Evolutionary conservation across 768 basidiomycete species (phyloP).

Genomic region (Calocybe indica): DNA sequence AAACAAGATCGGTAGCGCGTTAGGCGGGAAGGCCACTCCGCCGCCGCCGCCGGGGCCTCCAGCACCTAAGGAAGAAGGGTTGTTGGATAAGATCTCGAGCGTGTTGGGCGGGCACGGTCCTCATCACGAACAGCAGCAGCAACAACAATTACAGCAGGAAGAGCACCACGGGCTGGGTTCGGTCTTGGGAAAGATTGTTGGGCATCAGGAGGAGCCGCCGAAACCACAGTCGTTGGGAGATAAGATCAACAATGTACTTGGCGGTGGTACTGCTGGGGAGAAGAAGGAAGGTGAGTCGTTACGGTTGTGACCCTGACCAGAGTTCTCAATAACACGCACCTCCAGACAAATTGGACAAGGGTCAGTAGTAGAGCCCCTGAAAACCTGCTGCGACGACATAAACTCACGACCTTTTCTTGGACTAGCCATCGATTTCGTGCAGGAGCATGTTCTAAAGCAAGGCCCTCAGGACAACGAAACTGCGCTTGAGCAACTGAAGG

Average conservation of each 20-base stretch:
- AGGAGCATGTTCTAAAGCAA: constrained; percentile 32
- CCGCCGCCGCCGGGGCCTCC: too few relatives aligned
- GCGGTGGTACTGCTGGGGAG: constrained; percentile 13
- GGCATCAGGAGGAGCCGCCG: constrained; percentile 5
- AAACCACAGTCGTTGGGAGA: constrained; percentile 12
- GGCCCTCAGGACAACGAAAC: constrained; percentile 32
- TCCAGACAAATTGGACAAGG: constrained; percentile 21
- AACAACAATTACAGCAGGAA: constrained; percentile 2
- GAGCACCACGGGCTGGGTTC: constrained; percentile 11
- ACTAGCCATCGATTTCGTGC: constrained; percentile 34
- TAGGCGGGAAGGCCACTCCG: too few relatives aligned
- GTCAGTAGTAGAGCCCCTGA: constrained; percentile 16
- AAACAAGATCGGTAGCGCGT: too few relatives aligned
- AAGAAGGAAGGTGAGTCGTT: constrained; percentile 12
- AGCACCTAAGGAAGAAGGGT: too few relatives aligned
- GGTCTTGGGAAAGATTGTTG: constrained; percentile 8
- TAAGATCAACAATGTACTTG: constrained; percentile 14
- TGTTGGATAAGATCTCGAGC: too few relatives aligned
- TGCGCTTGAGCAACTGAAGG: constrained; percentile 33
- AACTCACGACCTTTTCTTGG: not conserved
- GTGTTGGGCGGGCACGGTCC: constrained; percentile 1
- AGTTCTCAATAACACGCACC: not conserved
- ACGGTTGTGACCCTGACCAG: not conserved
- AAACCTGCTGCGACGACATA: not conserved
- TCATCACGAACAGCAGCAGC: too few relatives aligned